Evolutionary conservation across 75 land plant species (phyloP), one percentile per base, ranked within the genome.

Genomic region (Ceratopteris richardii): DNA sequence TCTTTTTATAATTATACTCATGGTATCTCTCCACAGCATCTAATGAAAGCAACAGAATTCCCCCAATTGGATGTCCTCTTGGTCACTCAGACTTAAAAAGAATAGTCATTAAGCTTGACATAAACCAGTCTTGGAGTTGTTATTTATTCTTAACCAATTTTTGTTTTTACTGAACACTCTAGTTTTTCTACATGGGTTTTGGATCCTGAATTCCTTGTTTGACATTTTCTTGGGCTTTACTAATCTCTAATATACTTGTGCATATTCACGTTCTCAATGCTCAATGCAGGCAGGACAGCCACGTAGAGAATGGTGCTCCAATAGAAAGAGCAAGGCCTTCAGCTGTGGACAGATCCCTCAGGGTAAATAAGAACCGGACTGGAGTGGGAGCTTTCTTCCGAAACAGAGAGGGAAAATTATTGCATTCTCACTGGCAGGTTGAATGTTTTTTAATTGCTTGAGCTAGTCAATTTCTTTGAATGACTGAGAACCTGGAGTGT

Each of bases 371-470:
- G 14, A 52, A 52, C 25, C 54, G 25, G 54, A 61, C 61, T 69
- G 85, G 85, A 36, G 75, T 93, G 54, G 68, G 61, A 62, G 77
- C 88, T 44, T 86, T 74, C 61, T 90, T 95, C 55, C 73, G 75
- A 65, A 85, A 62, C 51, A 82, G 79, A 25, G 91, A 84, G 36
- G 62, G 72, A 30, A 64, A 79, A 26, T 70, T 95, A 19, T 39
- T 74, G 13, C 68, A 69, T 13, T 73, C 74, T 25, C 82, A 86
- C 51, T 95, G 96, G 99, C 87, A 95, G 96, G 99, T 94, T 55
- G 28, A 18, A 33, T 33, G 37, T 9, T 33, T 33, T n/a, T 33
- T n/a, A 42, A 27, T 21, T 27, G 27, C 29, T n/a, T n/a, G n/a
- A n/a, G n/a, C n/a, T 55, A 27, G 5, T 23, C 29, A 55, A 28